A percentile compares a stretch with the other conserved stretches of the same genome.
Evolutionary conservation across 2,329 filamentous ascomycete genomes (phyloP).

Genomic region (Phialophora expanda): DNA sequence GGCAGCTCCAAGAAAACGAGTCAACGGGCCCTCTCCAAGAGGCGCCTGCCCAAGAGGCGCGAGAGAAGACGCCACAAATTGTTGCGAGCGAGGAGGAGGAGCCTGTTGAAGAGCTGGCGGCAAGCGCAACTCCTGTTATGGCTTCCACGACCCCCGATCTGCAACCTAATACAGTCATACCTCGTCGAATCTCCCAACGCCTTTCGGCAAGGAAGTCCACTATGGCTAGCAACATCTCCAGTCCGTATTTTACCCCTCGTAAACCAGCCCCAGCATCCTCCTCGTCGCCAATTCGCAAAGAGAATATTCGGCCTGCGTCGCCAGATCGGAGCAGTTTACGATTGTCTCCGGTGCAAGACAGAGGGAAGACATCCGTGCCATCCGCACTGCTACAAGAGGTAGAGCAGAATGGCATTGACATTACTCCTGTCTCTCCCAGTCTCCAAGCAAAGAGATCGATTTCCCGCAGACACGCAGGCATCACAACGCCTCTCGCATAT

Average conservation of each 20-base stretch:
- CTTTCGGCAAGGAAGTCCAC: constrained; percentile 27
- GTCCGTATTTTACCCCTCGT: constrained; percentile 35
- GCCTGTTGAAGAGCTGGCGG: neutral
- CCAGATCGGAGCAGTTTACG: constrained; percentile 3
- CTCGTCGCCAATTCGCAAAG: constrained; percentile 20
- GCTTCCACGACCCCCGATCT: neutral
- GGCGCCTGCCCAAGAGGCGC: neutral
- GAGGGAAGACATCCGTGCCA: neutral
- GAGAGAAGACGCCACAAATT: neutral
- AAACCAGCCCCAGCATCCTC: constrained; percentile 15
- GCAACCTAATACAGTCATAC: constrained; percentile 9
- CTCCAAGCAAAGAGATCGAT: neutral
- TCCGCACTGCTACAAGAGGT: neutral
- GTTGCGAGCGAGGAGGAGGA: neutral
- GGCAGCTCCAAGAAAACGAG: neutral
- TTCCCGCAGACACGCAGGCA: constrained; percentile 36
- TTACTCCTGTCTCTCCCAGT: neutral
- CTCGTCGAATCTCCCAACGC: constrained; percentile 32
- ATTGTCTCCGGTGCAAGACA: constrained; percentile 9
- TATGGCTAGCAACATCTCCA: constrained; percentile 32
- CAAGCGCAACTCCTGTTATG: constrained; percentile 10
- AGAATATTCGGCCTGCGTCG: constrained; percentile 14
- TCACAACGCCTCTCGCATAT: constrained; percentile 51
- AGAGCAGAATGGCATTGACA: neutral
- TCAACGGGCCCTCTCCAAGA: neutral